Base-by-base conservation (phyloP, 768 basidiomycete genomes). In the Rhodotorula graminis region DNA sequence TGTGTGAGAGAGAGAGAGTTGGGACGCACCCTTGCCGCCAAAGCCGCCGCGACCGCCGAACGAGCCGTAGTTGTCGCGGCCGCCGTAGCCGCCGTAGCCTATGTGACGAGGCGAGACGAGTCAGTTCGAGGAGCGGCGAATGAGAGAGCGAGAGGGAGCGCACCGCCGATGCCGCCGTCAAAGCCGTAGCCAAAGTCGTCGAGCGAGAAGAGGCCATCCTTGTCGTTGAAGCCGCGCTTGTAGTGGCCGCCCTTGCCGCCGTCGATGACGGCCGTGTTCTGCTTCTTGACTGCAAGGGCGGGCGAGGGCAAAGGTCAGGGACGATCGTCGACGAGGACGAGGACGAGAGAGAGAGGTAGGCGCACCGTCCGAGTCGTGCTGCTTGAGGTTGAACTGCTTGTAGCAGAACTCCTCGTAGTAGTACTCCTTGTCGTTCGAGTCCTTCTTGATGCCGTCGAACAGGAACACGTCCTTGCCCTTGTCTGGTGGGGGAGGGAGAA, bases 371-470 rank as follows among this genome's bases (percentile, higher is more conserved):
- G 52, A 27, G n/a, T 53, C n/a, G 52, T 53, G 52, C 52, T 53
- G 49, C 49, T 50, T 50, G 59, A 44, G 44, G 40, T 42, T 44
- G 40, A 33, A 23, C 40, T 60, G n/a, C n/a, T n/a, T n/a, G n/a
- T n/a, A n/a, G n/a, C n/a, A n/a, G n/a, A n/a, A n/a, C n/a, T n/a
- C n/a, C 59, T 12, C 40, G 59, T 60, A 60, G 59, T 60, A 60
- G 37, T 27, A 60, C 33, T 44, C 40, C 59, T 60, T 60, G 40
- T 33, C 59, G 40, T 44, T 44, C 40, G 21, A 19, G 59, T 60
- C 59, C 59, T 60, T 60, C 40, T 44, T 42, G 59, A 40, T 40
- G 25, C 59, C 59, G 59, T 60, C 59, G 42, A 25, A 40, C 25
- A 60, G 21, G 59, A 25, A 60, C 21, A 60, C 40, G 40, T 60